Evolutionary conservation across 768 basidiomycete genomes (phyloP).

Genomic region (Rhodotorula diobovata): DNA sequence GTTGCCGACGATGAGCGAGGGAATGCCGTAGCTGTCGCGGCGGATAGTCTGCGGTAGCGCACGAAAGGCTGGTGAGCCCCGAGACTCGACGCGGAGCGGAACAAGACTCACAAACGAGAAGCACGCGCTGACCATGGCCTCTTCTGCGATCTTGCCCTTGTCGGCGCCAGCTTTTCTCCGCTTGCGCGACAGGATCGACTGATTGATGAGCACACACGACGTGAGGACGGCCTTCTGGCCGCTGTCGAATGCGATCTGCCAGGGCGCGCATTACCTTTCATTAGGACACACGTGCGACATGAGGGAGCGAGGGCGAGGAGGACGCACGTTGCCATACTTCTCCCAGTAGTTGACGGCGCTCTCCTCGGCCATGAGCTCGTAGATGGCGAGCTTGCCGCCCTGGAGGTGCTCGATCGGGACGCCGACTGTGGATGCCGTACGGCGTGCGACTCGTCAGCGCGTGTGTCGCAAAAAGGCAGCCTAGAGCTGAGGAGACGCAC

Average conservation of each 20-base stretch:
- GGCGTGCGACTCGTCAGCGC: slow-evolving; percentile 2
- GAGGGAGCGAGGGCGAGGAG: slow-evolving; percentile 7
- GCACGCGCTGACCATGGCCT: slow-evolving; percentile 76
- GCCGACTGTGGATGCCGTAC: slow-evolving; percentile 55
- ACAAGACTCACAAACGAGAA: slow-evolving; percentile 60
- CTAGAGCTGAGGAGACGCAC: slow-evolving; percentile 18
- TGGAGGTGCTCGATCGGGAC: slow-evolving; percentile 81
- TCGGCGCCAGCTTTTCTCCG: slow-evolving; percentile 25
- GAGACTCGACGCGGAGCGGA: slow-evolving; percentile 50
- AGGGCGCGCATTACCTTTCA: slow-evolving; percentile 46
- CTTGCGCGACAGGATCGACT: slow-evolving; percentile 26
- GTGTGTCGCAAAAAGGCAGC: no score
- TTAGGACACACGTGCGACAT: not conserved
- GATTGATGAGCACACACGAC: slow-evolving; percentile 64
- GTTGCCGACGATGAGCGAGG: slow-evolving; percentile 76
- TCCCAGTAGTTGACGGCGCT: slow-evolving; percentile 97
- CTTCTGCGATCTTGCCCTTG: slow-evolving; percentile 53
- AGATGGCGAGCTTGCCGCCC: slow-evolving; percentile 93
- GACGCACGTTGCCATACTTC: slow-evolving; percentile 72
- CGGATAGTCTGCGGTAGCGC: slow-evolving; percentile 46
- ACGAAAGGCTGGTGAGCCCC: not conserved
- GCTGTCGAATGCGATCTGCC: slow-evolving; percentile 77
- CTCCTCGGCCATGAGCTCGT: slow-evolving; percentile 97
- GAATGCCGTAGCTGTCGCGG: slow-evolving; percentile 40
- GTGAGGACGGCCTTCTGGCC: slow-evolving; percentile 87